Conservation (phyloP, 495 filamentous ascomycete species). For the Penicillium bovifimosum region DNA sequence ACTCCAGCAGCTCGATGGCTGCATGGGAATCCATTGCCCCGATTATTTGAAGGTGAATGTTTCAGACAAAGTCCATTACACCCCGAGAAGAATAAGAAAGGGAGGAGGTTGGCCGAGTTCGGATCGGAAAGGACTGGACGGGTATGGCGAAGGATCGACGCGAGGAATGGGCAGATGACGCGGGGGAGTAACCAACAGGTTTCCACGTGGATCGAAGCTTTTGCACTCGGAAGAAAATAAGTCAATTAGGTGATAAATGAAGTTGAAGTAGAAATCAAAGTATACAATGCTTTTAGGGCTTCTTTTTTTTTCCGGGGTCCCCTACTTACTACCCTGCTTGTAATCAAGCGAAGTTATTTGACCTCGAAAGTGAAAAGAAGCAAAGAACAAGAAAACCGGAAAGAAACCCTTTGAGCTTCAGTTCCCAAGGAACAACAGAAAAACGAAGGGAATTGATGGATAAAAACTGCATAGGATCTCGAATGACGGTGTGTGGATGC, state of each 20-base stretch:
- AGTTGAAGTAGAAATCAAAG: neutral
- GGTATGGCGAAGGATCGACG: conserved; percentile 24
- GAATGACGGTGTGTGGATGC: conserved; percentile 33
- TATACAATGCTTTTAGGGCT: neutral
- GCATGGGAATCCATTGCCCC: conserved; percentile 35
- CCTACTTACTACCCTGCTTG: neutral
- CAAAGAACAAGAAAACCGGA: neutral
- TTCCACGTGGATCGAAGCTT: conserved; percentile 23
- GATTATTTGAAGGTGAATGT: conserved; percentile 6
- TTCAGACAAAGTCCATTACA: conserved; percentile 44
- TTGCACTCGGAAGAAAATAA: neutral
- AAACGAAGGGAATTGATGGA: conserved; percentile 2
- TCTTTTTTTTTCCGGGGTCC: neutral
- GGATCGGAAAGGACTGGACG: conserved; percentile 22
- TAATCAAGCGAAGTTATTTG: neutral
- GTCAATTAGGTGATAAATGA: conserved; percentile 5
- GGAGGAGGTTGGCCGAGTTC: conserved; percentile 7
- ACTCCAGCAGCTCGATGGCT: conserved; percentile 42
- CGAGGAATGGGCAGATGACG: conserved; percentile 22
- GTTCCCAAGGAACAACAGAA: neutral
- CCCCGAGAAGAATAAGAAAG: conserved; percentile 6
- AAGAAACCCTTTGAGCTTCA: neutral
- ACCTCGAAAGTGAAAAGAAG: neutral
- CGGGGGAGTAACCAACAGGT: conserved; percentile 10
- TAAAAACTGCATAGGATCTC: conserved; percentile 15